A percentile compares a stretch with the other conserved stretches of the same genome.
phyloP scores from a whole-genome alignment of 495 filamentous ascomycete genomes.

The Trichoderma virens region DNA sequence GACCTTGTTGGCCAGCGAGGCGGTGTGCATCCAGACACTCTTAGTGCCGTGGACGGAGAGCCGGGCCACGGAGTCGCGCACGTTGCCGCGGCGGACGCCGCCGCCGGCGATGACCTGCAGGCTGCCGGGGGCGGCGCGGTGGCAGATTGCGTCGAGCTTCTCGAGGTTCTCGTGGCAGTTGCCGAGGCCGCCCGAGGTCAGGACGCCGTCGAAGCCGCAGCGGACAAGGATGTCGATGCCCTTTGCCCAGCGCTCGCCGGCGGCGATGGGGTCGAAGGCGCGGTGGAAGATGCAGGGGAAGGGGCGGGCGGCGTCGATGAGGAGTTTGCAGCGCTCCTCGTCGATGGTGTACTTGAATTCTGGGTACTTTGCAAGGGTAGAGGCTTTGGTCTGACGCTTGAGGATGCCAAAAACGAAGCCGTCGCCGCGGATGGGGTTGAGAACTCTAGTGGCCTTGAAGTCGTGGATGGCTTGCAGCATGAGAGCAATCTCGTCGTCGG shows the following conservation, averaged over 20 bases:
- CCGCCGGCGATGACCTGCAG: conserved; percentile 36
- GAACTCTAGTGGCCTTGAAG: conserved; percentile 21
- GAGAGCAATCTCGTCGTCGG: conserved; percentile 19
- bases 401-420: conserved; percentile 41
- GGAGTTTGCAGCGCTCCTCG: conserved; percentile 15
- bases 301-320: conserved; percentile 21
- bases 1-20: conserved; percentile 17
- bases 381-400: background rate
- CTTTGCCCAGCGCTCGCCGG: background rate
- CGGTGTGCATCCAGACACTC: conserved; percentile 28
- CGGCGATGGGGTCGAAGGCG: conserved; percentile 31
- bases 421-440: conserved; percentile 26
- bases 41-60: conserved; percentile 15
- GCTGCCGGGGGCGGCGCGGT: background rate
- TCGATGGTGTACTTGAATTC: conserved; percentile 19
- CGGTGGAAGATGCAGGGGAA: conserved; percentile 31
- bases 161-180: conserved; percentile 22
- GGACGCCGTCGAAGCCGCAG: conserved; percentile 29
- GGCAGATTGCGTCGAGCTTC: conserved; percentile 18
- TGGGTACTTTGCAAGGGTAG: background rate
- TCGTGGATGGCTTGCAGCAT: conserved; percentile 23
- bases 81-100: conserved; percentile 28
- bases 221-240: conserved; percentile 20
- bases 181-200: conserved; percentile 35
- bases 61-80: conserved; percentile 15